These are phyloP conservation scores for Aspergillus heteromorphus DNA, from an alignment of 495 filamentous ascomycete genomes.

Conservation along the genomic window DNA sequence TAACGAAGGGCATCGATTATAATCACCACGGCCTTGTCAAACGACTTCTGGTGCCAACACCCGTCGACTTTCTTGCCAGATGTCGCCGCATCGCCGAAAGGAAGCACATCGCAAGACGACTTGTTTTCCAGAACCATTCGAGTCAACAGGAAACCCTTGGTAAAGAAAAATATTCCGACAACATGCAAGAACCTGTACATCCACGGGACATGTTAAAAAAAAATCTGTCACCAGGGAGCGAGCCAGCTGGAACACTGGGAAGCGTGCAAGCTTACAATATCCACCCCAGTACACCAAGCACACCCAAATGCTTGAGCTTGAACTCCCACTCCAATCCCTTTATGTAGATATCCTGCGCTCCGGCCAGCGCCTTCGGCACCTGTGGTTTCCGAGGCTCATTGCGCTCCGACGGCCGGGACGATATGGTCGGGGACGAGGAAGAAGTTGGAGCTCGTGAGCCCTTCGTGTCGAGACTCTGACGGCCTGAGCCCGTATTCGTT, in stretches of 20 bases:
- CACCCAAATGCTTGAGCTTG: conserved; percentile 35
- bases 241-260: not conserved
- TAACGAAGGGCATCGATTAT: conserved; percentile 93
- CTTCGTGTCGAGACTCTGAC: conserved; percentile 4
- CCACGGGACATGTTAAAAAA: not conserved
- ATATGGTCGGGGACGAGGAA: not conserved
- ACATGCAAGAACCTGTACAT: conserved; percentile 64
- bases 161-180: conserved; percentile 85
- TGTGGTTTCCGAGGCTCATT: conserved; percentile 10
- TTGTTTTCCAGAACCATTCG: conserved; percentile 83
- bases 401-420: conserved; percentile 1
- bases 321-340: conserved; percentile 34
- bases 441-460: not conserved
- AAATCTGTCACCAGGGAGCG: not conserved
- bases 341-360: conserved; percentile 17
- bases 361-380: conserved; percentile 12
- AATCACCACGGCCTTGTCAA: conserved; percentile 85
- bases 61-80: conserved; percentile 54
- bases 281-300: conserved; percentile 39
- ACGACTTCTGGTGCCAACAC: conserved; percentile 94
- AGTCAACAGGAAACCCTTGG: conserved; percentile 93
- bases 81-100: conserved; percentile 45
- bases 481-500: conserved; percentile 1
- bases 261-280: conserved; percentile 37
- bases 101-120: conserved; percentile 72